Evolutionary conservation across 441 rosid genomes (phyloP).

Genomic region (Pelargonium australe): DNA sequence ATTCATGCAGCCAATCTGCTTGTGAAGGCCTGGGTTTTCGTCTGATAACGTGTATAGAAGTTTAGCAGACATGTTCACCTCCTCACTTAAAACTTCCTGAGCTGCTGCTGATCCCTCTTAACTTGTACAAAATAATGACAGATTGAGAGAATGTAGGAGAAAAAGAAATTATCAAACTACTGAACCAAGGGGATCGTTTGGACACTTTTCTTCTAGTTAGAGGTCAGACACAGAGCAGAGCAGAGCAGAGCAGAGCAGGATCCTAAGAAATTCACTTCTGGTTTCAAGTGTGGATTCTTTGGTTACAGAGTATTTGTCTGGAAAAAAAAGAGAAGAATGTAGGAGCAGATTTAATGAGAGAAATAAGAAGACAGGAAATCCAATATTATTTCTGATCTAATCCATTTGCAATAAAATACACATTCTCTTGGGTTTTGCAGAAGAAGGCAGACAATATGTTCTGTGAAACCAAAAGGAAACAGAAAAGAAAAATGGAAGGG

Average conservation of each 20-base stretch:
- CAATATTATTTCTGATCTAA: conserved; percentile 19
- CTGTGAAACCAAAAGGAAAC: conserved; percentile 20
- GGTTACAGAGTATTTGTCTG: conserved; percentile 22
- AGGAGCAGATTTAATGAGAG: conserved; percentile 29
- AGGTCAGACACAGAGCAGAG: neutral
- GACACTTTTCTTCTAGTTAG: neutral
- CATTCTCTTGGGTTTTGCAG: conserved; percentile 25
- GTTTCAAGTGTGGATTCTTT: conserved; percentile 11
- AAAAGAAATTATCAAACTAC: conserved; percentile 1
- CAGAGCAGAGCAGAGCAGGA: neutral
- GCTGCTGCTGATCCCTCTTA: conserved; percentile 3
- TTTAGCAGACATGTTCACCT: conserved; percentile 59
- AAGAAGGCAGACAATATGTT: conserved; percentile 30
- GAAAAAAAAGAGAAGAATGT: conserved; percentile 24
- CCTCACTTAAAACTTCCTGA: conserved; percentile 17
- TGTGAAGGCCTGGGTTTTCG: conserved; percentile 68
- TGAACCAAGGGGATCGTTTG: neutral
- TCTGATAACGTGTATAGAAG: conserved; percentile 51
- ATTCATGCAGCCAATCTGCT: conserved; percentile 88
- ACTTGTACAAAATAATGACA: neutral
- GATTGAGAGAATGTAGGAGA: neutral
- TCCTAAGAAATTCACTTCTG: neutral
- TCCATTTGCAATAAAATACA: conserved; percentile 18
- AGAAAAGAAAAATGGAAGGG: conserved; percentile 5
- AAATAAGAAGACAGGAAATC: conserved; percentile 20